Evolutionary conservation across 331 rosid genomes (phyloP), one percentile per base, ranked within the genome.

Genomic region (Pyracantha coccinea): DNA sequence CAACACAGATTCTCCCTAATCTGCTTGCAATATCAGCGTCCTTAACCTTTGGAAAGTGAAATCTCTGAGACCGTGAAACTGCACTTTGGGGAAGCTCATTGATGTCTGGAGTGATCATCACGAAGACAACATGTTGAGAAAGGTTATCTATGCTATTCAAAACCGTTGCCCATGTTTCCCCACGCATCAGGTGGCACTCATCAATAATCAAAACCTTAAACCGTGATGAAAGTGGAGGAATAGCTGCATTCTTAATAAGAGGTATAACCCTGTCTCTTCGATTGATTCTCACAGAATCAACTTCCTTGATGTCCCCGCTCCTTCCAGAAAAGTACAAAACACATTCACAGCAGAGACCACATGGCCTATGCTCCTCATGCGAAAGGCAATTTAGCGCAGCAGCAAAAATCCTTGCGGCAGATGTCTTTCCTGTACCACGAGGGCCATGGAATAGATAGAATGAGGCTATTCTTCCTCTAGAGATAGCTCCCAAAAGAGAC

Each of bases 331-430:
- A 86, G 80, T 86, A 85, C 55, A 76, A 54, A 79, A 78, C 81
- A 68, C 98, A 93, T 79, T 93, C 92, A 58, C 86, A 79, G 75
- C 98, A 93, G 63, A 82, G 57, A 77, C 97, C 93, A 73, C 97
- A 93, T 15, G 98, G 98, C 82, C 83, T 83, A 71, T 86, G 72
- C 79, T 81, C 90, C 83, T 83, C 75, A 52, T 31, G 64, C 25
- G 96, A 87, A 80, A 89, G 89, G 69, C 98, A 93, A 89, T 91
- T 90, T 77, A 93, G 69, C 29, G 98, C 96, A 19, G 96, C 97
- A 38, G 98, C 92, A 84, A 93, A 93, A 65, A 91, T 88, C 68
- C 96, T 91, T 5, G 97, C 83, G 4, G 93, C 91, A 20, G 93
- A 93, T 60, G 97, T 93, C 78, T 93, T 93, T 45, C 98, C 98